Evolutionary conservation across 495 filamentous ascomycete genomes (phyloP).

Genomic region (Tuber umbilicatum): DNA sequence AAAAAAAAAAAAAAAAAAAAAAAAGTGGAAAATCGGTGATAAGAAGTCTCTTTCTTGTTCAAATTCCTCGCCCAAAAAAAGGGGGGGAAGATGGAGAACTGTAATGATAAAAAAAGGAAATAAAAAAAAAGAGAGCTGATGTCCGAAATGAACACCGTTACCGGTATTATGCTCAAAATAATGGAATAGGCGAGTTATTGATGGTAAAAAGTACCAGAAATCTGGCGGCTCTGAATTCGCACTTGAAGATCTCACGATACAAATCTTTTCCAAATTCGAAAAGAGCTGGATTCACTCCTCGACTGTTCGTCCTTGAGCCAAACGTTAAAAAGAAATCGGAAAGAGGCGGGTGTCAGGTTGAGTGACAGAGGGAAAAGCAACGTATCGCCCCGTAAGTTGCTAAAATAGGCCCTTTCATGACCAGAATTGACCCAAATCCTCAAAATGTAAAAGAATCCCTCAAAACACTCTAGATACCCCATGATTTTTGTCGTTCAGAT

Average conservation of each 20-base stretch:
- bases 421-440: constrained; percentile 24
- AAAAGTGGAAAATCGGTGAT: constrained; percentile 6
- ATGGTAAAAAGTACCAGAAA: neutral
- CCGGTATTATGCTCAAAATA: constrained; percentile 3
- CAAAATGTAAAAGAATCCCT: constrained; percentile 36
- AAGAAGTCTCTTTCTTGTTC: neutral
- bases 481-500: constrained; percentile 21
- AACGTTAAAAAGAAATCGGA: constrained; percentile 37
- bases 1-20: neutral
- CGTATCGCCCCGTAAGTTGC: constrained; percentile 33
- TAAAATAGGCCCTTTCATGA: constrained; percentile 35
- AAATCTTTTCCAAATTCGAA: constrained; percentile 30
- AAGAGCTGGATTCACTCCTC: constrained; percentile 35
- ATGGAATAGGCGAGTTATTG: neutral
- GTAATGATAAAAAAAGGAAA: neutral
- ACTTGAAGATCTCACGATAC: constrained; percentile 32
- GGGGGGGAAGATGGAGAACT: constrained; percentile 7
- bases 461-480: constrained; percentile 30
- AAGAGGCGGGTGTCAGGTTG: constrained; percentile 37
- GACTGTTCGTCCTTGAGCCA: constrained; percentile 36
- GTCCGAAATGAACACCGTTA: neutral
- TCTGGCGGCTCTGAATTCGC: neutral
- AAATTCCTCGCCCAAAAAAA: constrained; percentile 25
- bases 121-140: constrained; percentile 9
- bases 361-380: constrained; percentile 37